A percentile compares a stretch with the other conserved stretches of the same genome.
Conservation (phyloP, 352 stramenopile species). For the Phytophthora constricta region DNA sequence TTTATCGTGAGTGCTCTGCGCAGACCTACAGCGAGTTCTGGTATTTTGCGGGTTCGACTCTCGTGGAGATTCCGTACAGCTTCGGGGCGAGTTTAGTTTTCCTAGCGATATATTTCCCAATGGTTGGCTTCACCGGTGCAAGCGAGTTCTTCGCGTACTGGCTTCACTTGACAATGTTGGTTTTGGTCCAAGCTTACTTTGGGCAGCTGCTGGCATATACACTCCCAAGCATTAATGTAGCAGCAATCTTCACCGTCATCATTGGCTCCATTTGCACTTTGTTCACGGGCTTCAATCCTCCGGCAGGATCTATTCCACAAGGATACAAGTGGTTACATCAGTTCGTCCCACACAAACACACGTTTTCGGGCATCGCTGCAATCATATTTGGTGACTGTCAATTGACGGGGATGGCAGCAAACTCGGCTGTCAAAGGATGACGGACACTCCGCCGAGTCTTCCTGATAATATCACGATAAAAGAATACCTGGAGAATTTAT, state of each 20-base stretch:
- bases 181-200: constrained; percentile 50
- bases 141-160: constrained; percentile 44
- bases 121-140: constrained; percentile 44
- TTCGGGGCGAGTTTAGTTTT: constrained; percentile 52
- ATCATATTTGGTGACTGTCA: constrained; percentile 35
- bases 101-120: constrained; percentile 48
- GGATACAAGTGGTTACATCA: constrained; percentile 42
- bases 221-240: constrained; percentile 25
- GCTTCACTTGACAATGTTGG: constrained; percentile 37
- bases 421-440: constrained; percentile 27
- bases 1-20: constrained; percentile 58
- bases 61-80: constrained; percentile 83
- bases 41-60: constrained; percentile 65
- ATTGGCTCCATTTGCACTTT: constrained; percentile 43
- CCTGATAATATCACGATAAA: constrained; percentile 32
- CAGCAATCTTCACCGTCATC: constrained; percentile 36
- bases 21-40: constrained; percentile 75
- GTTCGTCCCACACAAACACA: constrained; percentile 32
- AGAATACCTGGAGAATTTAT: constrained; percentile 38
- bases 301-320: constrained; percentile 30
- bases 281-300: constrained; percentile 50
- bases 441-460: constrained; percentile 25
- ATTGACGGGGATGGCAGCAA: constrained; percentile 2
- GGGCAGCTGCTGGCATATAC: constrained; percentile 40
- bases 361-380: constrained; percentile 33